Conservation (phyloP, 2,329 filamentous ascomycete species). For the Thelonectria rubi region DNA sequence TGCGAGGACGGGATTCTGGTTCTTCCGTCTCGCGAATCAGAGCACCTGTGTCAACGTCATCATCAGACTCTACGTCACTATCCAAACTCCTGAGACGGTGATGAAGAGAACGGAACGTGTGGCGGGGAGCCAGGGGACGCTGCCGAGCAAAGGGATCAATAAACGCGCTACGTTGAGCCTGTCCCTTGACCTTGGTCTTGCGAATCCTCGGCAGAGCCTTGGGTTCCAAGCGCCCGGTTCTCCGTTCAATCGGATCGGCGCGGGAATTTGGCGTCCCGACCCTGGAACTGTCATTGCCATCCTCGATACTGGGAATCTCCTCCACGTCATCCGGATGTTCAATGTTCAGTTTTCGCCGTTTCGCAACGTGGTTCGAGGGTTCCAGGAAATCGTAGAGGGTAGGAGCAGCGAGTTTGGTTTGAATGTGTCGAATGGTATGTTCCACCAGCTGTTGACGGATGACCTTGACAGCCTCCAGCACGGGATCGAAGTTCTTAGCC, state of each 20-base stretch:
- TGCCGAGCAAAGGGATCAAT: conserved; percentile 72
- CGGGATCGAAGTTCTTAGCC: conserved; percentile 90
- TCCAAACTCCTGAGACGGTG: conserved; percentile 71
- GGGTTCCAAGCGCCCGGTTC: conserved; percentile 63
- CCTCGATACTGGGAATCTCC: conserved; percentile 60
- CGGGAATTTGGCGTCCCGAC: conserved; percentile 73
- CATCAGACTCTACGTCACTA: conserved; percentile 86
- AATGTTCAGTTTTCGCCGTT: conserved; percentile 81
- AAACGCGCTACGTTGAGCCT: conserved; percentile 68
- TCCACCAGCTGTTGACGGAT: conserved; percentile 84
- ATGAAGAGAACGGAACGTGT: conserved; percentile 81
- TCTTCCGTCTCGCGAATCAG: conserved; percentile 81
- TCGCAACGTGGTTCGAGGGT: conserved; percentile 80
- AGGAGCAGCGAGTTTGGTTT: conserved; percentile 84
- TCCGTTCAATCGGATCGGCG: conserved; percentile 68
- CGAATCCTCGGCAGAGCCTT: conserved; percentile 78
- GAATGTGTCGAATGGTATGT: conserved; percentile 88
- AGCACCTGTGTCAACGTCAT: conserved; percentile 70
- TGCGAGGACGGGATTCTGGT: conserved; percentile 81
- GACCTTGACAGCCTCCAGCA: conserved; percentile 80
- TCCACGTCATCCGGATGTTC: conserved; percentile 71
- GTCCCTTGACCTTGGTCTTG: conserved; percentile 68
- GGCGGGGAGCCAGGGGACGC: conserved; percentile 65
- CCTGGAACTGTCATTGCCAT: conserved; percentile 69
- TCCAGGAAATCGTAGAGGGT: conserved; percentile 83